A percentile compares a stretch with the other conserved stretches of the same genome.
Conservation (phyloP, 2,329 filamentous ascomycete species). For the Exophiala calicioides region DNA sequence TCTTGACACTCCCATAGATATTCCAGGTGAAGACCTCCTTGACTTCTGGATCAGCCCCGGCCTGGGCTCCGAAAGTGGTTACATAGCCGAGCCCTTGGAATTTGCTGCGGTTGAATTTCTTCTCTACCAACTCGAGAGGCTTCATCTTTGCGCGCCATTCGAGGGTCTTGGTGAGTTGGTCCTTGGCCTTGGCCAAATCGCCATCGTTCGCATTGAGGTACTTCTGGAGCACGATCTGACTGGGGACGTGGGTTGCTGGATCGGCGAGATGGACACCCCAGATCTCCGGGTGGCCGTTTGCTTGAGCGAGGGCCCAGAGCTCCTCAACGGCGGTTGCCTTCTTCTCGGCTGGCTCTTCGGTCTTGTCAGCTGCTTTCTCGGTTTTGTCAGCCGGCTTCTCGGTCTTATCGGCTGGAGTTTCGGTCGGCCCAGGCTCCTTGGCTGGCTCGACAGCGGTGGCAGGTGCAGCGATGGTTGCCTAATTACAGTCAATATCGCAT, state of each 20-base stretch:
- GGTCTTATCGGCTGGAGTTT: slow-evolving; percentile 13
- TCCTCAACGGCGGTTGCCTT: slow-evolving; percentile 23
- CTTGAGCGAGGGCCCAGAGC: slow-evolving; percentile 31
- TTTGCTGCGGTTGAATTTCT: slow-evolving; percentile 65
- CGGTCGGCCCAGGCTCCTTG: slow-evolving; percentile 10
- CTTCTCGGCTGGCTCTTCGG: slow-evolving; percentile 15
- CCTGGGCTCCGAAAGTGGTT: slow-evolving; percentile 57
- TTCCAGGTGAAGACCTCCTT: slow-evolving; percentile 81
- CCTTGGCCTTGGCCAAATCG: slow-evolving; percentile 70
- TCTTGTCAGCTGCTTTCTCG: slow-evolving; percentile 4
- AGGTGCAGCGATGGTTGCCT: slow-evolving; percentile 23
- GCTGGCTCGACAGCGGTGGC: slow-evolving; percentile 19
- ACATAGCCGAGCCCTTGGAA: slow-evolving; percentile 81
- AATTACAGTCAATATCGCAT: slow-evolving; percentile 1
- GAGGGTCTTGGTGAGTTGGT: slow-evolving; percentile 76
- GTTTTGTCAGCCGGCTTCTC: slow-evolving; percentile 19
- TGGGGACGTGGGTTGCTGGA: slow-evolving; percentile 62
- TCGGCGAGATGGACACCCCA: slow-evolving; percentile 73
- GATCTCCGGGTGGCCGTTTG: slow-evolving; percentile 69
- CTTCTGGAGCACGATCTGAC: slow-evolving; percentile 84
- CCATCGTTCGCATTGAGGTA: slow-evolving; percentile 88
- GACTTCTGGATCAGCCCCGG: slow-evolving; percentile 42
- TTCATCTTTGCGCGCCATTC: slow-evolving; percentile 79
- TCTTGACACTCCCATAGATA: slow-evolving; percentile 84
- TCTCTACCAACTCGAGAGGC: slow-evolving; percentile 65